A percentile compares a stretch with the other conserved stretches of the same genome.
Evolutionary conservation across 805 yeast genomes (phyloP).

Genomic region (Barnettozyma wickerhamii): DNA sequence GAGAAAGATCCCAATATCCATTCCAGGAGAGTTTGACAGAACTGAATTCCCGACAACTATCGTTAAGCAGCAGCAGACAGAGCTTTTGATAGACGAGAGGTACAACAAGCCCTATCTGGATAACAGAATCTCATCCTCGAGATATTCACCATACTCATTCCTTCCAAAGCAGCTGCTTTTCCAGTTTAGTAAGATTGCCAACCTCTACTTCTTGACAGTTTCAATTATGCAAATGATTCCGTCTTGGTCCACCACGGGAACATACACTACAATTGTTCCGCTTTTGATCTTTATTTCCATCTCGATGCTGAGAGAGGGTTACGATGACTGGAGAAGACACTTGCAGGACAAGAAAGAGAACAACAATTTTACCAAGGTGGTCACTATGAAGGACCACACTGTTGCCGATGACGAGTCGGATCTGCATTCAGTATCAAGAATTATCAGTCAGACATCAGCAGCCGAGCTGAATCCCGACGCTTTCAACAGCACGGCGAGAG

Average conservation of each 20-base stretch:
- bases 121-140: slow-evolving; percentile 80
- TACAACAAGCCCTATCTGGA: slow-evolving; percentile 52
- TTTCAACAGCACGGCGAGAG: background rate
- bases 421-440: slow-evolving; percentile 10
- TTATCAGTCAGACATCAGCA: slow-evolving; percentile 13
- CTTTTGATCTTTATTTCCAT: slow-evolving; percentile 79
- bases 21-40: slow-evolving; percentile 34
- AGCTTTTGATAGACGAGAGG: slow-evolving; percentile 63
- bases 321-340: slow-evolving; percentile 88
- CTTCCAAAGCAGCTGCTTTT: slow-evolving; percentile 85
- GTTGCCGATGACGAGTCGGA: slow-evolving; percentile 1
- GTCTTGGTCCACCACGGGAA: slow-evolving; percentile 96
- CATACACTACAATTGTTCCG: slow-evolving; percentile 90
- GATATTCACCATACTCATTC: slow-evolving; percentile 76
- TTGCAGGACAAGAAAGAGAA: slow-evolving; percentile 83
- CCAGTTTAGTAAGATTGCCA: slow-evolving; percentile 91
- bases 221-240: slow-evolving; percentile 96
- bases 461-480: slow-evolving; percentile 12
- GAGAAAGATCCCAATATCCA: slow-evolving; percentile 64
- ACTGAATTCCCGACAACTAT: slow-evolving; percentile 28
- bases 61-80: slow-evolving; percentile 16
- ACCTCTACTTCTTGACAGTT: slow-evolving; percentile 82
- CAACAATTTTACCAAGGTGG: slow-evolving; percentile 43
- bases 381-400: slow-evolving; percentile 26
- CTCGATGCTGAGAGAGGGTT: slow-evolving; percentile 89